Base-by-base conservation (phyloP, 345 rosid genomes). In the Camelina sativa region DNA sequence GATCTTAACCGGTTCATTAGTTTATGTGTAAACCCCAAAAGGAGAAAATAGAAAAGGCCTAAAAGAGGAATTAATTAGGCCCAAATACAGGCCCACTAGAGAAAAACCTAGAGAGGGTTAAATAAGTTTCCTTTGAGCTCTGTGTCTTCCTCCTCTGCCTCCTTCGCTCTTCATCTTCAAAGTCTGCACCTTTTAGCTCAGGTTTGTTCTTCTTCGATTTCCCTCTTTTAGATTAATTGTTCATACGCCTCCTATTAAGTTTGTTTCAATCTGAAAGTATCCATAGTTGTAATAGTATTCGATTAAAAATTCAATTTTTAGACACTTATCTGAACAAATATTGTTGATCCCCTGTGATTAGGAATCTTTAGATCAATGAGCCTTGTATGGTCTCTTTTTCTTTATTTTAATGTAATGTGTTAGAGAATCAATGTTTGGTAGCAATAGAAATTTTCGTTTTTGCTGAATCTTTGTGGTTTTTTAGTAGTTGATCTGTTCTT, bases 181-280 rank as follows among this genome's bases (percentile, higher is more conserved):
- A 62, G 65, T 32, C 65, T 13, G 10, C 65, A 34, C 23, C 54
- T 55, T 34, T 59, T 20, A 56, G 58, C 67, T 66, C 67, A 66
- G 78, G 78, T 74, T 48, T 28, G 52, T 48, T 73, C 53, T 62
- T 40, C 13, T 40, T 20, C 51, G 17, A 46, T 55, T 55, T 73
- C 20, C 3, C n/a, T 37, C 40, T 8, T 28, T 71, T 25, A 38
- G 37, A 17, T 51, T 10, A 19, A 5, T 35, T n/a, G 7, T 64
- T 73, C 40, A 20, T 34, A 25, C 35, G 12, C 12, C 0, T 9
- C 51, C 4, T 4, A 2, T 65, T 57, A 57, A 20, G 51, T 47
- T 56, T 22, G 40, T 34, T 23, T 65, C 11, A 59, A 35, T 74
- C 53, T 46, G 23, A n/a, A 58, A 16, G 34, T 17, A 47, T 4